A percentile compares a stretch with the other conserved stretches of the same genome.
Conservation (phyloP, 345 rosid species). For the Ceriops zippeliana region DNA sequence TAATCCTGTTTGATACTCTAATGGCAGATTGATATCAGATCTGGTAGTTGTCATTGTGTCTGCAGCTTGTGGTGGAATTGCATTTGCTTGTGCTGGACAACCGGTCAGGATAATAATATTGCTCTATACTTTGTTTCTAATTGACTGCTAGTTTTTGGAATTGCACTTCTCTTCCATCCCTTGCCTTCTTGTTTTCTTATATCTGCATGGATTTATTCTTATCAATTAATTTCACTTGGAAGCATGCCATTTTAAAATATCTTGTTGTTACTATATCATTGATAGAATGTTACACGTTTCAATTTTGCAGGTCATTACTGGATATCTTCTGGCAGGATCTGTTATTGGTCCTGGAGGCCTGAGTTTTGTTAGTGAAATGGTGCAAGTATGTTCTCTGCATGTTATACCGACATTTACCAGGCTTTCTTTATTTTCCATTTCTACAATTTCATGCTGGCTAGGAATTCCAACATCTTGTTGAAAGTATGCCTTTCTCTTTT, state of each 20-base stretch:
- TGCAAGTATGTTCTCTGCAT: slow-evolving; percentile 63
- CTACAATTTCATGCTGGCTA: too few relatives aligned
- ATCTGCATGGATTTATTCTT: neutral
- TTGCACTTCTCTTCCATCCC: neutral
- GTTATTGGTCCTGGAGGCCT: slow-evolving; percentile 94
- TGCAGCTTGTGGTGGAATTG: slow-evolving; percentile 98
- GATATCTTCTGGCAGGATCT: slow-evolving; percentile 90
- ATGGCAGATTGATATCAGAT: slow-evolving; percentile 85
- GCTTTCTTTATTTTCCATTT: too few relatives aligned
- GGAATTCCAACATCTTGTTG: too few relatives aligned
- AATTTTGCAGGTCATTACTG: slow-evolving; percentile 74
- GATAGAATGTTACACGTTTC: neutral
- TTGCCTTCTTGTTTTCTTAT: neutral
- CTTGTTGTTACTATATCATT: neutral
- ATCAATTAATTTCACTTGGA: neutral
- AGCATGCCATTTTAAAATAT: neutral
- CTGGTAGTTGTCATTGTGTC: slow-evolving; percentile 94
- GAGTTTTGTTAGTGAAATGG: slow-evolving; percentile 93
- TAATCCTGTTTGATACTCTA: slow-evolving; percentile 1
- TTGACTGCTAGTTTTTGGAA: slow-evolving; percentile 9
- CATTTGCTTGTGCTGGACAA: slow-evolving; percentile 99
- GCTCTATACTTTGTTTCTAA: slow-evolving; percentile 17
- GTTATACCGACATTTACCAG: neutral
- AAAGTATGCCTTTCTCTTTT: too few relatives aligned
- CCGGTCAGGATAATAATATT: slow-evolving; percentile 53